Evolutionary conservation across 2,329 filamentous ascomycete genomes (phyloP).

Genomic region (Colletotrichum sp.): DNA sequence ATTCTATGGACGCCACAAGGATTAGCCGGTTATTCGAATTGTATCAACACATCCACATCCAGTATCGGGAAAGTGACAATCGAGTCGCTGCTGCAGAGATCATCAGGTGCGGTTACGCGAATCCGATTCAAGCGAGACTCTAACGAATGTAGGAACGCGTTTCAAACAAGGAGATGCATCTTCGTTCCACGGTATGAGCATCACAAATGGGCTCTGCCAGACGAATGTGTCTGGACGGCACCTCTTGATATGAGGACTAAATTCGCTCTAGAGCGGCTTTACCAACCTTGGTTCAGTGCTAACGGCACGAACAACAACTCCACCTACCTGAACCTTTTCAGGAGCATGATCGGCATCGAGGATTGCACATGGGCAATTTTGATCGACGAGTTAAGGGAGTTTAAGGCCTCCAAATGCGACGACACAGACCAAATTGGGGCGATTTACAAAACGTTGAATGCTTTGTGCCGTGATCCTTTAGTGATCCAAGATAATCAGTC

Average conservation of each 20-base stretch:
- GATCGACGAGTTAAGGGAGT: neutral
- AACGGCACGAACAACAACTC: neutral
- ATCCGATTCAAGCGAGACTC: neutral
- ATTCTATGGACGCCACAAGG: neutral
- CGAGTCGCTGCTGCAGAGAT: neutral
- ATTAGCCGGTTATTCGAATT: neutral
- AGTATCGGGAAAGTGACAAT: neutral
- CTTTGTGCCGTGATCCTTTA: no score
- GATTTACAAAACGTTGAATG: neutral
- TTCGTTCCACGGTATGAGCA: neutral
- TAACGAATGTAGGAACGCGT: neutral
- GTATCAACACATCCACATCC: neutral
- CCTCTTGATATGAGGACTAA: neutral
- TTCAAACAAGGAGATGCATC: neutral
- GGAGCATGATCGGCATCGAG: neutral
- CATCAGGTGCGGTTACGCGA: neutral
- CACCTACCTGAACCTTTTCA: neutral
- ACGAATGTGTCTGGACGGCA: neutral
- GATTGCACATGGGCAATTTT: neutral
- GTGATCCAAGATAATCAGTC: neutral
- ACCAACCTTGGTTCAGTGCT: neutral
- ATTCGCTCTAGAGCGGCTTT: neutral
- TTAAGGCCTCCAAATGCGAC: neutral
- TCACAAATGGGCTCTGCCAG: neutral
- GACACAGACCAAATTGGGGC: neutral